Base-by-base conservation (phyloP, 371 early-diverging fungal species). In the Syncephalastrum racemosum region DNA sequence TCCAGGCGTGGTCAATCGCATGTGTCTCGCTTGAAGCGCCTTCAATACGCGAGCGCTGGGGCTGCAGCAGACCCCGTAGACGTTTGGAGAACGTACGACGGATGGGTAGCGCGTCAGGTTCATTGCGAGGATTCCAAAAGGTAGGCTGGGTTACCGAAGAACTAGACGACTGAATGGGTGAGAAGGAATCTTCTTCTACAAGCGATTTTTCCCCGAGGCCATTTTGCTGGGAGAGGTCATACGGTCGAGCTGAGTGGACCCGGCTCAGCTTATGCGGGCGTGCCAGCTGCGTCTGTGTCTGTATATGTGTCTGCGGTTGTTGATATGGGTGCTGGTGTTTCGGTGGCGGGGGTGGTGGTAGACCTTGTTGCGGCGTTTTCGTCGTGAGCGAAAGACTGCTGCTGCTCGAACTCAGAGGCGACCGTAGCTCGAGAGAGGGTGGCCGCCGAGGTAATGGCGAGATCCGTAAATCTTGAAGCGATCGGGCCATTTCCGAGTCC, bases 111-210 rank as follows among this genome's bases (percentile, higher is more conserved):
- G 46, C 39, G 27, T 68, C 64, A 5, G 31, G 52, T 41, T 62
- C 70, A 0, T 60, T 60, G 14, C 78, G 61, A 2, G 78, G 75
- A 54, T 78, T 70, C 78, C 78, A 78, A 50, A 78, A 78, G 1
- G 60, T 68, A 3, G 70, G 67, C 4, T 36, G 36, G 8, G 4
- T 7, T 2, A 23, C 31, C 19, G 39, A n/a, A 25, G 36, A 25
- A 4, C 25, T 25, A 0, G 48, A 25, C 25, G 20, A 22, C 15
- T 48, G 48, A n/a, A 19, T 16, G 46, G 12, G 22, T 20, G 22
- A 10, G n/a, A 16, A 4, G 19, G 22, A 1, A 5, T 16, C 27
- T 27, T 27, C 27, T 27, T 27, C 27, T 4, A 27, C 27, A 27
- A 27, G 27, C 27, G 27, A 27, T 7, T 27, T 27, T 27, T 27